Conservation (phyloP, 176 grass and related monocot genomes). For the Olyra latifolia region DNA sequence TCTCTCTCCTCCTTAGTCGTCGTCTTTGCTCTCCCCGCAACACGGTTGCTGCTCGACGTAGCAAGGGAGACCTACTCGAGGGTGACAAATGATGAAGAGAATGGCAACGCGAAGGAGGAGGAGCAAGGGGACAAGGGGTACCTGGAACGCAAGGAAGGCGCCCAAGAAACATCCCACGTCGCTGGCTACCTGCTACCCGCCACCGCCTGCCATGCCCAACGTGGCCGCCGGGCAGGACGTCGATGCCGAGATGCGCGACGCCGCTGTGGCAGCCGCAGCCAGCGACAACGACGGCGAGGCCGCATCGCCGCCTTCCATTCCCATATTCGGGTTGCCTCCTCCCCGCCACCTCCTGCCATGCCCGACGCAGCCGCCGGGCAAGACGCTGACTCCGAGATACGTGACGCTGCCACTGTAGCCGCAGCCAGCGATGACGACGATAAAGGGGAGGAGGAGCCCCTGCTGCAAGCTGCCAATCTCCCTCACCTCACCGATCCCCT, state of each 20-base stretch:
- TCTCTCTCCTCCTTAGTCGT: too few species aligned
- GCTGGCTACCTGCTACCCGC: conserved; percentile 48
- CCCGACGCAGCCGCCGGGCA: conserved; percentile 24
- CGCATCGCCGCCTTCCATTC: conserved; percentile 44
- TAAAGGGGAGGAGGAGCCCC: conserved; percentile 13
- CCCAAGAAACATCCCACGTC: too few species aligned
- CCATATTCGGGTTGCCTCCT: conserved; percentile 52
- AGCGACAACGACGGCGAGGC: conserved; percentile 24
- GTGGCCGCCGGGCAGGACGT: conserved; percentile 24
- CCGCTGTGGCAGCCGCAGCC: neutral
- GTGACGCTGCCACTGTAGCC: too few species aligned
- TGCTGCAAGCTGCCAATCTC: too few species aligned
- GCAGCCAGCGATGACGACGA: conserved; percentile 33
- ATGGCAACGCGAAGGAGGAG: too few species aligned
- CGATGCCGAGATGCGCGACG: conserved; percentile 45
- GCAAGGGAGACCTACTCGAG: too few species aligned
- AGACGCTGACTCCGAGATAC: conserved; percentile 50
- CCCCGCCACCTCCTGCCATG: conserved; percentile 46
- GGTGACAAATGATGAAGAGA: too few species aligned
- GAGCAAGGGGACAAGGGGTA: too few species aligned
- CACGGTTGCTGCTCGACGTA: too few species aligned
- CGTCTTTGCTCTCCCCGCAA: too few species aligned
- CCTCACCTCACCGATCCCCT: too few species aligned
- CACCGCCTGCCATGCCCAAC: conserved; percentile 50
- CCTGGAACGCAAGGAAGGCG: too few species aligned